Conservation (phyloP, 768 basidiomycete genomes). For the Trametes gibbosa region DNA sequence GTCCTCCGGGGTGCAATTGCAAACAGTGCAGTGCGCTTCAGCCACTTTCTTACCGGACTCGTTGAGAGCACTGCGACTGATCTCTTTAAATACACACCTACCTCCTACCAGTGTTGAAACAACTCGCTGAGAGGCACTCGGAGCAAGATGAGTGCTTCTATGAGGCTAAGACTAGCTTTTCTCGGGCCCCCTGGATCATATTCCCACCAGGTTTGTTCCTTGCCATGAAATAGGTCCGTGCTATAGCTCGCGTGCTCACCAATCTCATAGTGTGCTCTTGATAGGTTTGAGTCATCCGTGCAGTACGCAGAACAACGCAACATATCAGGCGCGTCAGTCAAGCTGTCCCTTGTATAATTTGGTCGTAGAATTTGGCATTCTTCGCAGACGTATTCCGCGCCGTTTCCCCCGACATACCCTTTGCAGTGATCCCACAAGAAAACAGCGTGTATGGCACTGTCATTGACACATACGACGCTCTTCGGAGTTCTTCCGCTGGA, state of each 20-base stretch:
- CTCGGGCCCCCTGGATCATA: constrained; percentile 73
- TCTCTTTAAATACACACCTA: no score
- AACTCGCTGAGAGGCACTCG: no score
- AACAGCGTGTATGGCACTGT: constrained; percentile 76
- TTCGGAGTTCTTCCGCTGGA: constrained; percentile 44
- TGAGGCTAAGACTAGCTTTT: constrained; percentile 41
- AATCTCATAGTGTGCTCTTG: constrained; percentile 41
- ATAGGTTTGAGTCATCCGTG: constrained; percentile 44
- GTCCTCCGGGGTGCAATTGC: no score
- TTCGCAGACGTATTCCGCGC: constrained; percentile 59
- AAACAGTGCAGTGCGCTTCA: no score
- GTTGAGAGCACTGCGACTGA: no score
- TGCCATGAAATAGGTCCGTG: not conserved
- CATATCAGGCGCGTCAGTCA: constrained; percentile 31
- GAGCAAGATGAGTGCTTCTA: not conserved
- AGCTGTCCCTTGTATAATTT: not conserved
- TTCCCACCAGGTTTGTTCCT: not conserved
- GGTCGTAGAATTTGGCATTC: not conserved
- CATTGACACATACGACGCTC: constrained; percentile 66
- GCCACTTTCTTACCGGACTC: no score
- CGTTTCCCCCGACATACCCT: constrained; percentile 42
- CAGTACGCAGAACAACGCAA: constrained; percentile 41
- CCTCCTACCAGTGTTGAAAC: no score
- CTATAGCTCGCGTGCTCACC: not conserved
- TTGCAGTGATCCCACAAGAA: constrained; percentile 77